phyloP scores from a whole-genome alignment of 805 yeast species.

The Monosporozyma solicola region DNA sequence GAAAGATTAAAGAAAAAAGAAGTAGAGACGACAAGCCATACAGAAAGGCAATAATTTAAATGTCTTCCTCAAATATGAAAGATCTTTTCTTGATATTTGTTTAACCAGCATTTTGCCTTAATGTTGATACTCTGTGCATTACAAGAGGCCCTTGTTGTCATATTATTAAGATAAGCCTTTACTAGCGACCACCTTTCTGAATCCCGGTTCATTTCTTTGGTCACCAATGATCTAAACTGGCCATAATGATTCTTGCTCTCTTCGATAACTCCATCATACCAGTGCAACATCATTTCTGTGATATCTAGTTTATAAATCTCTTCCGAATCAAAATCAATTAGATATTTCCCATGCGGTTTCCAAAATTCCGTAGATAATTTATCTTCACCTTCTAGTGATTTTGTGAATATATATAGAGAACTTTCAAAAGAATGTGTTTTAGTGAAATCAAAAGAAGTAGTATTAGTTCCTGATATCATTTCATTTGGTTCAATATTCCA shows the following conservation, averaged over 20 bases:
- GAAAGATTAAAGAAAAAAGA: no score
- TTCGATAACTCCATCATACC: slow-evolving; percentile 2
- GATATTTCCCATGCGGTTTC: slow-evolving; percentile 17
- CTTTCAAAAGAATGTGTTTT: neutral
- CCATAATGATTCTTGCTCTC: neutral
- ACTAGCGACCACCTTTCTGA: neutral
- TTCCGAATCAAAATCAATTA: slow-evolving; percentile 19
- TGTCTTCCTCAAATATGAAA: neutral
- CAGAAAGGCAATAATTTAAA: neutral
- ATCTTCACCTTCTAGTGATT: neutral
- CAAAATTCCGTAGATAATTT: slow-evolving; percentile 1
- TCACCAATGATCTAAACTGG: neutral
- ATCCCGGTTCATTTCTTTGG: neutral
- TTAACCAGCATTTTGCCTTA: neutral
- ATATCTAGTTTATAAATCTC: slow-evolving; percentile 8
- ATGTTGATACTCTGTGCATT: neutral
- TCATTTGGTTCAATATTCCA: neutral
- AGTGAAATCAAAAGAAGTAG: neutral
- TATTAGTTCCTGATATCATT: neutral
- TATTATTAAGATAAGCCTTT: neutral
- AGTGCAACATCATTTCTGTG: slow-evolving; percentile 10
- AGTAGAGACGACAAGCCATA: no score
- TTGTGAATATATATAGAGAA: neutral
- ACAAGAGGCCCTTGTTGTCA: neutral
- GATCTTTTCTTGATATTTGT: neutral